Evolutionary conservation across 768 basidiomycete species (phyloP), one percentile per base, ranked within the genome.

Genomic region (Multifurca ochricompacta): DNA sequence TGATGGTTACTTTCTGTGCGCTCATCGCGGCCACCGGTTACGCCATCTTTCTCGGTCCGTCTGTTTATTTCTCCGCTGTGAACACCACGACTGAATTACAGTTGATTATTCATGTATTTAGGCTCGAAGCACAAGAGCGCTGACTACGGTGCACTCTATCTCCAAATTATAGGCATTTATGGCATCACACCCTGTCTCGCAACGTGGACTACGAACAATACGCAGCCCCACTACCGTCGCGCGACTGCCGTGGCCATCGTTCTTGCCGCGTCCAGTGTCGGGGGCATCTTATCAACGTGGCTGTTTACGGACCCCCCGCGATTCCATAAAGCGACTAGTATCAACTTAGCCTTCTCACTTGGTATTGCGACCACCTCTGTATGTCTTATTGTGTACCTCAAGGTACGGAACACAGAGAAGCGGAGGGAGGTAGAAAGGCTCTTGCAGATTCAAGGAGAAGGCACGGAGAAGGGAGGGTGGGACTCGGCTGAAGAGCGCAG

Each of bases 121-220:
- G 62, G 53, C 35, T 56, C 59, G 1, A 58, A 62, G 16, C 53
- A 63, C 43, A 56, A 51, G 21, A 50, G 62, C 11, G 49, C 59
- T 9, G 46, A 66, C 18, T 68, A 68, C 50, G 67, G 58, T 25
- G 62, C 65, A 34, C 60, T 68, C 19, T 65, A 66, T 54, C 53
- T 68, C 19, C 66, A 66, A 44, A 64, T 68, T 53, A 63, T 64
- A n/a, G 67, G 67, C 18, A 59, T 59, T 6, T 68, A 68, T 37
- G 59, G 58, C 14, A 51, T 63, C 19, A 62, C 67, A 25, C 62
- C 64, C 9, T 35, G 62, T 19, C 53, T 60, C 30, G 58, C 60
- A 5, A 62, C 65, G 11, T 68, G 64, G 64, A 64, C 63, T 60
- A 55, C 66, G 23, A 68, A 68, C 51, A 68, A 68, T 50, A 50